A percentile compares a stretch with the other conserved stretches of the same genome.
Evolutionary conservation across 139 green algal genomes (phyloP).

Genomic region (Closterium sp.): DNA sequence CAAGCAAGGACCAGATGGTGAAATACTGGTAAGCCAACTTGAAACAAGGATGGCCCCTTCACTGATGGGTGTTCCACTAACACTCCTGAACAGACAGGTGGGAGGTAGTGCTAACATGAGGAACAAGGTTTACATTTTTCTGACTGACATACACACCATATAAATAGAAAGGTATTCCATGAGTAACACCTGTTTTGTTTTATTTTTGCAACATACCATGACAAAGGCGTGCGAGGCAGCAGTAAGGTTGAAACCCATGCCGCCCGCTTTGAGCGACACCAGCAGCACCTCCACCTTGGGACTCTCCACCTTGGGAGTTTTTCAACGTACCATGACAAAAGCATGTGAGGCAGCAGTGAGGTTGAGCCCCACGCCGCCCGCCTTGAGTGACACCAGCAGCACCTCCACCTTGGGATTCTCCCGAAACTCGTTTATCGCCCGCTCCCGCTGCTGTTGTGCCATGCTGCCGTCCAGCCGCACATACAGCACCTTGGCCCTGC

Average conservation of each 20-base stretch:
- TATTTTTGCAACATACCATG: too few species aligned
- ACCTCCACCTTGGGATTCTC: slow-evolving; percentile 13
- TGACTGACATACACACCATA: too few species aligned
- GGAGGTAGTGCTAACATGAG: too few species aligned
- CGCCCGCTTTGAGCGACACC: slow-evolving; percentile 25
- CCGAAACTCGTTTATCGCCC: not conserved
- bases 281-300: too few species aligned
- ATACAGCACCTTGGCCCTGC: slow-evolving; percentile 13
- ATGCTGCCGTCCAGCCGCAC: slow-evolving; percentile 77
- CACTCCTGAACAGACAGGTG: too few species aligned
- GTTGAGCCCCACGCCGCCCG: slow-evolving; percentile 66
- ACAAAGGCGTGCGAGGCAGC: slow-evolving; percentile 46
- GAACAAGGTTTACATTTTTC: too few species aligned
- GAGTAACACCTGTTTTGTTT: too few species aligned
- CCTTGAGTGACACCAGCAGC: slow-evolving; percentile 59
- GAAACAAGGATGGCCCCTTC: too few species aligned
- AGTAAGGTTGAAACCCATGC: slow-evolving; percentile 68
- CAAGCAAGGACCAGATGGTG: too few species aligned
- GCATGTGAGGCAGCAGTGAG: slow-evolving; percentile 57
- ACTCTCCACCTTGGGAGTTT: too few species aligned
- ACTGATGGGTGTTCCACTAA: slow-evolving; percentile 68
- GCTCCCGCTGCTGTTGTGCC: slow-evolving; percentile 57
- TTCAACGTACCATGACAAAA: slow-evolving; percentile 18
- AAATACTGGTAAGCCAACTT: too few species aligned
- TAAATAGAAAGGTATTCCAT: too few species aligned